These are phyloP conservation scores for Globisporangium polare DNA, from an alignment of 352 stramenopile genomes.

Conservation along the genomic window DNA sequence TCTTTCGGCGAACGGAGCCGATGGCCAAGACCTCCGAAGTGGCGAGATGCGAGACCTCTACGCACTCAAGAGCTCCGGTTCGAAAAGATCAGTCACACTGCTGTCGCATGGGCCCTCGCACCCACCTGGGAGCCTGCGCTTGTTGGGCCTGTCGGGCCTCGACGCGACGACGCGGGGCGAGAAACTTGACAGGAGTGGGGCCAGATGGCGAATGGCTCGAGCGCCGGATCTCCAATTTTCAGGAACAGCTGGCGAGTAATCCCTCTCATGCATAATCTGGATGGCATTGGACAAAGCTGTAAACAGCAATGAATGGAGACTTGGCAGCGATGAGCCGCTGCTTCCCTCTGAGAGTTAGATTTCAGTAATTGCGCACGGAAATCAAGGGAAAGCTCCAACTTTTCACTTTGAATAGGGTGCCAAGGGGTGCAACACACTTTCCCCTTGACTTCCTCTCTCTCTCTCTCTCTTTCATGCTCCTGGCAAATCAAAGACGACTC, in stretches of 20 bases:
- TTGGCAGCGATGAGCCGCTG: no score
- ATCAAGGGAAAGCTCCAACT: not conserved
- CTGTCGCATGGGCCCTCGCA: constrained; percentile 1
- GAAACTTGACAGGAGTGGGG: not conserved
- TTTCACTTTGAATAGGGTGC: not conserved
- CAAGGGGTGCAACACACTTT: not conserved
- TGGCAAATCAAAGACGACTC: not conserved
- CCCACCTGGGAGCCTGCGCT: not conserved
- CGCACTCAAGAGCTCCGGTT: constrained; percentile 3
- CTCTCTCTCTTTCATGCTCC: not conserved
- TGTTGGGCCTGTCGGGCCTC: not conserved
- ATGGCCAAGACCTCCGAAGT: not conserved
- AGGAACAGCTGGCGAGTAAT: not conserved
- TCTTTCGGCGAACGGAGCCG: no score
- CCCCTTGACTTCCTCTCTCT: not conserved
- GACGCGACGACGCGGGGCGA: not conserved
- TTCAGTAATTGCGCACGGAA: not conserved
- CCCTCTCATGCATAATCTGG: not conserved
- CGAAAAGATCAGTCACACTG: not conserved
- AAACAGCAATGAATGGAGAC: no score
- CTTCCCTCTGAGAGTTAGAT: not conserved
- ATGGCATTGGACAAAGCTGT: not conserved
- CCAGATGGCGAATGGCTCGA: not conserved
- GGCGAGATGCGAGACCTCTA: not conserved
- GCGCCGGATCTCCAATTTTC: not conserved